Base-by-base conservation (phyloP, 495 filamentous ascomycete genomes). In the Penicillium parvum region DNA sequence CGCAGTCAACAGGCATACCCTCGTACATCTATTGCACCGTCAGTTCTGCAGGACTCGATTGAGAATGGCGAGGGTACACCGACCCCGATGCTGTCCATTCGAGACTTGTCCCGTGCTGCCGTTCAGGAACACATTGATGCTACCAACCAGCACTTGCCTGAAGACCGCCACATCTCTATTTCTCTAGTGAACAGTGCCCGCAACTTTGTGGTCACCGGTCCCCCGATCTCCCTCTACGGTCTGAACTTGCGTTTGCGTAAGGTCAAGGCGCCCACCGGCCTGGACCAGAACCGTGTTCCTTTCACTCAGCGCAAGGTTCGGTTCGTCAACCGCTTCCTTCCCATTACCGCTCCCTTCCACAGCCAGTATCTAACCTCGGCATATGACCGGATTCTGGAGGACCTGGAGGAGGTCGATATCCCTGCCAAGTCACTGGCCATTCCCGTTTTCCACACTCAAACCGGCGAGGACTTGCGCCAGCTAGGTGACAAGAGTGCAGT, bases 1-100 rank as follows among this genome's bases (percentile, higher is more conserved):
- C 86, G 94, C 50, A 96, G 91, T 62, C 94, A 99, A 60, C 94
- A 99, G 61, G 90, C 89, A 1, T 99, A 95, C 57, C 94, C 94
- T 32, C 81, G 82, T 37, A 97, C 94, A 2, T 96, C 94, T 1
- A 73, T 99, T 39, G 84, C 90, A n/a, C 94, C 94, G 1, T 81
- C 78, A 1, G 84, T 88, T 48, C 76, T 96, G n/a, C 90, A 91
- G 60, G 94, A 99, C 58, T 95, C 92, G 0, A 76, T 88, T 43
- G 90, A 96, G 56, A 83, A 90, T 67, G 90, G 92, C 5, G 94
- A 99, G 63, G 94, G 94, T 15, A 77, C 75, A 4, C 94, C 94
- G 3, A 96, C 92, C 3, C 94, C 94, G 17, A 99, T 99, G 94
- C 73, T 99, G 37, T 95, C 90, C 47, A 90, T 99, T 49, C 86